These are phyloP conservation scores for Talaromyces amestolkiae DNA, from an alignment of 2,329 filamentous ascomycete genomes.

Conservation along the genomic window DNA sequence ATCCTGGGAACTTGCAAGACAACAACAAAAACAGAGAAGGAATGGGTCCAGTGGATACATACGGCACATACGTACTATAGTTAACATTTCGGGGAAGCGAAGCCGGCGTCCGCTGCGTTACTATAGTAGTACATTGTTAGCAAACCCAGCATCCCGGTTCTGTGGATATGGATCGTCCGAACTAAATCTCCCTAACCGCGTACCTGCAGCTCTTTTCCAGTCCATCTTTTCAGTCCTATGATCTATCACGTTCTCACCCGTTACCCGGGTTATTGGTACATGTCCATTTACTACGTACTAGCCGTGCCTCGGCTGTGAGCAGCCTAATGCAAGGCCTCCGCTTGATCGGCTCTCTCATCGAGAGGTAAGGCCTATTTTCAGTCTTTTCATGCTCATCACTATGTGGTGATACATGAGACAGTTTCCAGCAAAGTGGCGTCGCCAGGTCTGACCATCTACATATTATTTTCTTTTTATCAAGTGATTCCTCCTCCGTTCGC, in stretches of 20 bases:
- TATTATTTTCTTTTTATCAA: not conserved
- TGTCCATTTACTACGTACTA: not conserved
- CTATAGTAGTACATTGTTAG: not conserved
- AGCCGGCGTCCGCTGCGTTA: conserved; percentile 2
- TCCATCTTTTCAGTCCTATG: not conserved
- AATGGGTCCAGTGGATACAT: conserved; percentile 1
- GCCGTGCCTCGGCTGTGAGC: not conserved
- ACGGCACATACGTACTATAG: not conserved
- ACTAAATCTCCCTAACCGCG: conserved; percentile 8
- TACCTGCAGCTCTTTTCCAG: conserved; percentile 6
- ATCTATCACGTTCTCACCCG: not conserved
- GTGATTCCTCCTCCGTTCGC: not conserved
- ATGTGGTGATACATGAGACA: not conserved
- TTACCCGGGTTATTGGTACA: not conserved
- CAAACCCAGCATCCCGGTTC: conserved; percentile 15
- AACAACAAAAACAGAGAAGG: not conserved
- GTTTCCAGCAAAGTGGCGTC: not conserved
- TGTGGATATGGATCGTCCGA: conserved; percentile 12
- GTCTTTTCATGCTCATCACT: not conserved
- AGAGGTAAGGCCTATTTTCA: not conserved
- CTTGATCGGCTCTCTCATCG: not conserved
- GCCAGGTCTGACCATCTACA: not conserved
- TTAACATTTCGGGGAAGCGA: conserved; percentile 12
- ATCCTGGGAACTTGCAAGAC: not conserved
- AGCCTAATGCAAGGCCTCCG: conserved; percentile 2